Evolutionary conservation across 148 eudicot genomes (phyloP), one percentile per base, ranked within the genome.

Genomic region (Vaccinium vitisidaea): DNA sequence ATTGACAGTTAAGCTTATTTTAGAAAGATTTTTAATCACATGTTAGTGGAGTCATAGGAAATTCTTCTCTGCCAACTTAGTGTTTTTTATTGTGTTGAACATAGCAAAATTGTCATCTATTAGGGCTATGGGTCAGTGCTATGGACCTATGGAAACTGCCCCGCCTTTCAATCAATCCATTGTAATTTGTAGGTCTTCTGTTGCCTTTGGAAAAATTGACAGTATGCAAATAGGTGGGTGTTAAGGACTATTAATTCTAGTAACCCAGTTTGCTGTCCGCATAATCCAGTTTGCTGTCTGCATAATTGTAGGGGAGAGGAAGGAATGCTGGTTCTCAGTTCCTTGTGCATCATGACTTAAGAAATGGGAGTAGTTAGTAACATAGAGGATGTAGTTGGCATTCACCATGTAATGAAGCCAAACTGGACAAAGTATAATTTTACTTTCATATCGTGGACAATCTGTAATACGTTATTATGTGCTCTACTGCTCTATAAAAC

Each of bases 111-210:
- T 43, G 25, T 73, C 77, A 27, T 73, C 16, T 73, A 36, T 32
- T 30, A 36, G 77, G 48, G 77, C 77, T 73, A 73, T 73, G 36
- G 77, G 16, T 36, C 39, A 36, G 75, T 71, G 75, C 75, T 71
- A 27, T 32, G 75, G 75, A 23, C 2, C 75, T 71, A 12, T 73
- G 77, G 77, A 27, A 12, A 15, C 15, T 73, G 77, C 49, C 13
- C 52, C 1, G 50, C n/a, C 25, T 75, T 39, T 46, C 23, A 75
- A 75, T 18, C 50, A 39, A 43, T 43, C 5, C 46, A 5, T 43
- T 3, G 46, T 14, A 14, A 12, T 12, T 54, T 54, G 58, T 56
- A 56, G 19, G 59, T 16, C 59, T 56, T 56, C 21, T 56, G 21
- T 19, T 21, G 25, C 23, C 67, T 19, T 61, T 8, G 11, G 19